A percentile compares a stretch with the other conserved stretches of the same genome.
phyloP scores from a whole-genome alignment of 352 stramenopile species.

The Globisporangium iwayamae region DNA sequence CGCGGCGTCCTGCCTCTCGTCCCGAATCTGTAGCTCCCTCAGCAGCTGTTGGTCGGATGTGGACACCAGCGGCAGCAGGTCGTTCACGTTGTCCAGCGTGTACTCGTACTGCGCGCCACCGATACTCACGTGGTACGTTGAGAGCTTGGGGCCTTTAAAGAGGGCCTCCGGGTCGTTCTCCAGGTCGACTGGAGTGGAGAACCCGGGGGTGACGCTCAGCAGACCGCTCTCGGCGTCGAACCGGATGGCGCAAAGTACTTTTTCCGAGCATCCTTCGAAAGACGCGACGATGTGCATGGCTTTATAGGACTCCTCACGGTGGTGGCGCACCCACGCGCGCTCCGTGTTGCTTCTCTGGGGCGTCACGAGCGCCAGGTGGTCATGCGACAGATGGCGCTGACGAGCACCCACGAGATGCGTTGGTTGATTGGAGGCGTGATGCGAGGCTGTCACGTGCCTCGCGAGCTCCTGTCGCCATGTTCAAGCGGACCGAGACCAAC shows the following conservation, averaged over 20 bases:
- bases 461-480: constrained; percentile 7
- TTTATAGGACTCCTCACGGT: constrained; percentile 49
- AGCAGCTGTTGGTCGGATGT: constrained; percentile 34
- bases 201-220: constrained; percentile 49
- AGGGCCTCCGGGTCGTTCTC: constrained; percentile 31
- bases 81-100: constrained; percentile 53
- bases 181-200: constrained; percentile 38
- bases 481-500: neutral
- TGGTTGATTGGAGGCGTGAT: neutral
- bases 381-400: constrained; percentile 19
- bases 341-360: constrained; percentile 27
- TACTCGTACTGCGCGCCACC: constrained; percentile 52
- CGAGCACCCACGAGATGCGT: constrained; percentile 15
- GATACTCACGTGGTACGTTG: constrained; percentile 38
- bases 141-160: constrained; percentile 37
- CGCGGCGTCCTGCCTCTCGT: constrained; percentile 32
- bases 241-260: constrained; percentile 42
- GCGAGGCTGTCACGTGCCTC: neutral
- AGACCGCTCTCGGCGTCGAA: constrained; percentile 51
- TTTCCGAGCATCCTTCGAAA: constrained; percentile 23
- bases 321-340: constrained; percentile 31
- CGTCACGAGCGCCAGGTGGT: constrained; percentile 16
- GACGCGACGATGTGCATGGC: constrained; percentile 63
- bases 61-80: constrained; percentile 40
- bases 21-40: constrained; percentile 39